Evolutionary conservation across 345 rosid genomes (phyloP).

Genomic region (Rubroshorea leprosula): DNA sequence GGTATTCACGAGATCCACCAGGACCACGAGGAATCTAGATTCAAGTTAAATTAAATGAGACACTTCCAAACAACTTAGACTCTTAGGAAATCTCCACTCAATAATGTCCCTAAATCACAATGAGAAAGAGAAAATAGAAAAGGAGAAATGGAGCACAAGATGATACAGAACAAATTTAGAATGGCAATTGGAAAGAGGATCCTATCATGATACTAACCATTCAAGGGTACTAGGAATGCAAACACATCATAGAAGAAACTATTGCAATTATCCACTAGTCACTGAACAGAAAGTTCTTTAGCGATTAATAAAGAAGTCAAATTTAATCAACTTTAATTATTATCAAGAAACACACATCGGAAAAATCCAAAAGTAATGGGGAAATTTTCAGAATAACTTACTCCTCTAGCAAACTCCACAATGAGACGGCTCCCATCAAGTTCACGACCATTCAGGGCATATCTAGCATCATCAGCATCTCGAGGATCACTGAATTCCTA

Average conservation of each 20-base stretch:
- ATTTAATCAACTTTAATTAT: too few species aligned
- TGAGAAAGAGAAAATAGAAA: not conserved
- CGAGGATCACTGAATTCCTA: conserved; percentile 77
- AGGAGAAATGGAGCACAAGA: not conserved
- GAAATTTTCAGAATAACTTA: conserved; percentile 24
- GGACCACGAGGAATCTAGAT: conserved; percentile 72
- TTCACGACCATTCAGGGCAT: conserved; percentile 64
- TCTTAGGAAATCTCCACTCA: not conserved
- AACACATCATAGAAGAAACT: not conserved
- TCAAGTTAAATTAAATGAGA: conserved; percentile 6
- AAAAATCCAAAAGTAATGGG: too few species aligned
- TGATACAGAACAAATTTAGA: not conserved
- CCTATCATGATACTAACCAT: too few species aligned
- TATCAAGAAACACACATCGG: too few species aligned
- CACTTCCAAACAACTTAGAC: not conserved
- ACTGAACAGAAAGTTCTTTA: not conserved
- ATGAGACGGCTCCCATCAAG: conserved; percentile 69
- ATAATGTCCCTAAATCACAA: not conserved
- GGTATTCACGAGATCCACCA: conserved; percentile 61
- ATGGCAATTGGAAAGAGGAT: not conserved
- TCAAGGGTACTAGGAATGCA: too few species aligned
- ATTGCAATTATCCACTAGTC: not conserved
- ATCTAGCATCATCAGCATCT: conserved; percentile 83
- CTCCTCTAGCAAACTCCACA: conserved; percentile 81
- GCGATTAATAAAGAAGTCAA: too few species aligned